A percentile compares a stretch with the other conserved stretches of the same genome.
These are phyloP conservation scores for Dactylonectria macrodidyma DNA, from an alignment of 2,329 filamentous ascomycete genomes.

Conservation along the genomic window DNA sequence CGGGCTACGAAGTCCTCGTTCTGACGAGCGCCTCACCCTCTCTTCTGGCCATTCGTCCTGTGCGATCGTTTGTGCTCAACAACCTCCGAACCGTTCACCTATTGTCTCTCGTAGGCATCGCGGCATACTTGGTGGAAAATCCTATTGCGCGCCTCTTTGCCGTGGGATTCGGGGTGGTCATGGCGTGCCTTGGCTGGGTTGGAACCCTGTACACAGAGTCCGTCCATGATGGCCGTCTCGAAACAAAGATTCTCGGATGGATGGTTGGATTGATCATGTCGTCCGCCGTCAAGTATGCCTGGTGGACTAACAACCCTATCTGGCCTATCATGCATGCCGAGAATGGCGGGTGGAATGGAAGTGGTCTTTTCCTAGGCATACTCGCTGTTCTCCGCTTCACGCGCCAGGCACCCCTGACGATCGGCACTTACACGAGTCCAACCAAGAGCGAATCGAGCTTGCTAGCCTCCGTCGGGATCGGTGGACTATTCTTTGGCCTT, in stretches of 20 bases:
- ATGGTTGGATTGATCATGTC: conserved; percentile 87
- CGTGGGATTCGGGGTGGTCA: conserved; percentile 84
- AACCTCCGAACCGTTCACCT: conserved; percentile 82
- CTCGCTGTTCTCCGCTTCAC: conserved; percentile 84
- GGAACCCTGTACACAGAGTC: conserved; percentile 86
- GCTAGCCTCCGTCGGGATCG: conserved; percentile 85
- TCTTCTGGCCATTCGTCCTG: conserved; percentile 78
- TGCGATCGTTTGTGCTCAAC: conserved; percentile 78
- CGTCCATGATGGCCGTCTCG: conserved; percentile 80
- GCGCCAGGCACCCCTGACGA: conserved; percentile 70
- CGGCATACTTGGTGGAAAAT: conserved; percentile 82
- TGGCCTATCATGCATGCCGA: conserved; percentile 94
- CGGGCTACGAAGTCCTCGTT: conserved; percentile 92
- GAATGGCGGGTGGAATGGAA: conserved; percentile 94
- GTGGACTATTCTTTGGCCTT: conserved; percentile 87
- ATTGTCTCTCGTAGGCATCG: conserved; percentile 82
- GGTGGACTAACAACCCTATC: conserved; percentile 94
- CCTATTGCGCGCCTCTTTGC: conserved; percentile 84
- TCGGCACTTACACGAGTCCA: conserved; percentile 51
- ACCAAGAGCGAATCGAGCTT: conserved; percentile 73
- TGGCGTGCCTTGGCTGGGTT: conserved; percentile 87
- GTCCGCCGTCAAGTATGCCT: conserved; percentile 91
- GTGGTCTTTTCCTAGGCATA: conserved; percentile 82
- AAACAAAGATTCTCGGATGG: conserved; percentile 87
- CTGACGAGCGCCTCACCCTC: conserved; percentile 88